Evolutionary conservation across 345 rosid species (phyloP).

Genomic region (Salix purpurea): DNA sequence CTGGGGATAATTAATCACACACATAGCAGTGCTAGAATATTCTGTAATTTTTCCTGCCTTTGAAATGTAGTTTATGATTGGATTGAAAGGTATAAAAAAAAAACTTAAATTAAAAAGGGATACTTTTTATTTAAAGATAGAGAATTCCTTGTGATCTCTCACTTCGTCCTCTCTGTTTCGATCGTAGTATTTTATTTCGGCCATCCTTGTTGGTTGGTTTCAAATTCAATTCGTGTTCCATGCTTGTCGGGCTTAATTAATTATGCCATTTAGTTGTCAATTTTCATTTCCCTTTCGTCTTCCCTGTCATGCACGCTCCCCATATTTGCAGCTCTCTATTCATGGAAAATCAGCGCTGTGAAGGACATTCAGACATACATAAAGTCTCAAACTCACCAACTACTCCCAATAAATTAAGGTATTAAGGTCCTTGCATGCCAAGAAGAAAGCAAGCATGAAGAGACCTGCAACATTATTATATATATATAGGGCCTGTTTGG

Average conservation of each 20-base stretch:
- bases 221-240: conserved; percentile 2
- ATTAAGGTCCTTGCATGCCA: neutral
- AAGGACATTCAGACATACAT: neutral
- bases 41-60: neutral
- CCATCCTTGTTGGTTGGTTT: neutral
- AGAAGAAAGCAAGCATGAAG: neutral
- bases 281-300: neutral
- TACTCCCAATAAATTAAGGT: conserved; percentile 1
- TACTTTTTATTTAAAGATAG: neutral
- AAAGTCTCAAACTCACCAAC: neutral
- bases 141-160: conserved; percentile 4
- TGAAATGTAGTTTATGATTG: neutral
- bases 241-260: neutral
- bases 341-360: neutral
- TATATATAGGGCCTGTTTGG: no score
- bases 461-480: neutral
- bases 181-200: neutral
- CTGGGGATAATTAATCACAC: neutral
- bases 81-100: neutral
- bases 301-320: conserved; percentile 2
- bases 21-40: neutral
- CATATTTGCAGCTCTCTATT: neutral
- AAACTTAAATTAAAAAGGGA: neutral
- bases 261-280: neutral
- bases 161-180: neutral